Evolutionary conservation across 305 asterid species (phyloP), one percentile per base, ranked within the genome.

Genomic region (Fraxinus baroniana): DNA sequence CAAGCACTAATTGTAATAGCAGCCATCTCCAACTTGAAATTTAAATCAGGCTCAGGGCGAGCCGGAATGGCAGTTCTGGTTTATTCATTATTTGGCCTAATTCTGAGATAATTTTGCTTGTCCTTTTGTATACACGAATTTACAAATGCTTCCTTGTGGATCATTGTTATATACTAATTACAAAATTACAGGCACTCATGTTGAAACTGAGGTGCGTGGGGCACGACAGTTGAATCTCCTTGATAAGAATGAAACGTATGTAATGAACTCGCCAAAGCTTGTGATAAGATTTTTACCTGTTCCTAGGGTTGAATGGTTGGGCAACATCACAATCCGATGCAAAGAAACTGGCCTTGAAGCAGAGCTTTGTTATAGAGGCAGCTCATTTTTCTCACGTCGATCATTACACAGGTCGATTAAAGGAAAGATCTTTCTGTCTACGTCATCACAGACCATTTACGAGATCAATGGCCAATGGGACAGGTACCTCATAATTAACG

Each of bases 401-500:
- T 91, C 92, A 0, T 8, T 84, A 2, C 84, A 90, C 36, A 81
- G 98, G 75, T 91, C 97, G 9, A 22, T 95, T 39, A 90, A 78
- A 83, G 99, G 98, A 62, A 92, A 81, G 79, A 90, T 95, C 70
- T 83, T 88, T 74, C 17, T 7, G 22, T 55, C 94, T 3, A 87
- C 94, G 2, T 88, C 97, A 5, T 86, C 90, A 30, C 55, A 88
- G 76, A 86, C 89, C 18, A 72, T 93, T 24, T 92, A 78, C 37
- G 91, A 93, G 81, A 85, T 95, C 37, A 79, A 79, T 82, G 99
- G 98, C 81, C 94, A 92, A 20, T 94, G 99, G 99, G 98, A 94
- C 52, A 91, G 94, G 99, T 93, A 85, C 37, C 13, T 70, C 0
- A 28, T 0, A 28, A 57, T 2, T 57, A 6, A 18, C 66, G 10